These are phyloP conservation scores for Ocimum tenuiflorum DNA, from an alignment of 257 asterid genomes.

Conservation along the genomic window DNA sequence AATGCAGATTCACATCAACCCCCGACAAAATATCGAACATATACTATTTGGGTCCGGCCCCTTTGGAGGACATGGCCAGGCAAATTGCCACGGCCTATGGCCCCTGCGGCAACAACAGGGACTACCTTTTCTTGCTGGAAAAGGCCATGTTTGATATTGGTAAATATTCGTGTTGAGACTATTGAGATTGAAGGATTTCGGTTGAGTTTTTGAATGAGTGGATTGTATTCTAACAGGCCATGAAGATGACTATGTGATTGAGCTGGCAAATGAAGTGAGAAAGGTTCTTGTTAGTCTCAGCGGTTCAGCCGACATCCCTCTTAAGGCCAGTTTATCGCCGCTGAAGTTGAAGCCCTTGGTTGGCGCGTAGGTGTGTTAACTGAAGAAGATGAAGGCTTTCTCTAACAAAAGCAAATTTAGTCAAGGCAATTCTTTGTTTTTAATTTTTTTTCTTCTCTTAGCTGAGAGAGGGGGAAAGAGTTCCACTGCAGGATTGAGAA, in stretches of 20 bases:
- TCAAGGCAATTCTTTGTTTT: conserved; percentile 11
- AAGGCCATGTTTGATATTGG: conserved; percentile 78
- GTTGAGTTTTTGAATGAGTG: not conserved
- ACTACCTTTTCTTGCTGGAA: conserved; percentile 71
- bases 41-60: conserved; percentile 91
- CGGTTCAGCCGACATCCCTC: conserved; percentile 29
- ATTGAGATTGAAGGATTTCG: not conserved
- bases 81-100: conserved; percentile 94
- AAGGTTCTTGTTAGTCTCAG: conserved; percentile 41
- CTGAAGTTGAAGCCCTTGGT: conserved; percentile 33
- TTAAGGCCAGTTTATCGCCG: conserved; percentile 41
- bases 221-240: conserved; percentile 37
- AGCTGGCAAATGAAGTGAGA: conserved; percentile 81
- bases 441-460: not conserved
- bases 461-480: not conserved
- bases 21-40: conserved; percentile 67
- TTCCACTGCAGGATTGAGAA: not conserved
- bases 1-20: conserved; percentile 78
- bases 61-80: conserved; percentile 73
- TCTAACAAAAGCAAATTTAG: conserved; percentile 11
- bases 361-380: conserved; percentile 18
- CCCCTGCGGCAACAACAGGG: conserved; percentile 86
- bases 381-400: not conserved
- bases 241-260: conserved; percentile 66
- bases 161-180: conserved; percentile 6